Percentiles rank a stretch among this genome's conserved stretches.
Conservation (phyloP, 345 rosid genomes). For the Isatis tinctoria region DNA sequence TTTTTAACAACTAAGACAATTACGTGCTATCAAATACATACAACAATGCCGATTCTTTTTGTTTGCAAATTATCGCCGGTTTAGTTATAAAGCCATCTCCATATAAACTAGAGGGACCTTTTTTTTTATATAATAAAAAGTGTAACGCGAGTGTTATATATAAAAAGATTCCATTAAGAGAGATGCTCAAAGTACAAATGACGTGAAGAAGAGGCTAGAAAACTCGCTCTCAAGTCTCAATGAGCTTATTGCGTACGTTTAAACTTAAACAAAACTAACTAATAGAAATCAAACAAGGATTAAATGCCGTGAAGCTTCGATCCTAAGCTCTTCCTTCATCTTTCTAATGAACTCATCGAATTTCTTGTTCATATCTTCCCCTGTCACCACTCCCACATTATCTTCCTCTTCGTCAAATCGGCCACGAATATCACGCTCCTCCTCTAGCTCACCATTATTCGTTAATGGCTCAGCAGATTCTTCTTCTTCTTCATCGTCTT, state of each 20-base stretch:
- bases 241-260: not conserved
- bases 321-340: slow-evolving; percentile 67
- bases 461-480: not conserved
- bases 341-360: slow-evolving; percentile 88
- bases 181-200: not conserved
- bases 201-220: not conserved
- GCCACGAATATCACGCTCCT: slow-evolving; percentile 9
- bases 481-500: slow-evolving; percentile 18
- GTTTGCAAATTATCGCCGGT: too few species aligned
- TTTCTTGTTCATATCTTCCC: slow-evolving; percentile 71
- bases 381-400: slow-evolving; percentile 39
- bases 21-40: not conserved
- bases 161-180: not conserved
- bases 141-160: not conserved
- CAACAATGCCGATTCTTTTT: too few species aligned
- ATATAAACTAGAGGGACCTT: too few species aligned
- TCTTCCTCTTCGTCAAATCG: slow-evolving; percentile 22
- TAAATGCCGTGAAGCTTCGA: slow-evolving; percentile 57
- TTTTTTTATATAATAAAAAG: not conserved
- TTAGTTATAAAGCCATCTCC: too few species aligned
- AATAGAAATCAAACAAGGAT: slow-evolving; percentile 39
- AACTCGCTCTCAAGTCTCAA: not conserved
- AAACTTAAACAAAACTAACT: not conserved
- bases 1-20: too few species aligned
- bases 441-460: slow-evolving; percentile 9